Conservation (phyloP, 1,284 basidiomycete genomes). For the Volvariella volvacea region DNA sequence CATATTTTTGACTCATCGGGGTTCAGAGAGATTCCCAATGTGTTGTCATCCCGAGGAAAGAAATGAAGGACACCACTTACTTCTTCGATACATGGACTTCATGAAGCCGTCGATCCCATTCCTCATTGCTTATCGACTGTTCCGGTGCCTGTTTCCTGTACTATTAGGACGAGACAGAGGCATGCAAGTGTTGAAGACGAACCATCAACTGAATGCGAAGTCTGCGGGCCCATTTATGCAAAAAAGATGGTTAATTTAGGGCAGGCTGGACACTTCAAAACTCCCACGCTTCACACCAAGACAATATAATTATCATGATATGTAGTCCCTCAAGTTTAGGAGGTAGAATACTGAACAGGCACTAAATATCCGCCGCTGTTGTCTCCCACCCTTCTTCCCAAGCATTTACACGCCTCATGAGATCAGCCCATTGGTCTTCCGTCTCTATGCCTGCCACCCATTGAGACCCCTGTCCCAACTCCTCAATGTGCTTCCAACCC, state of each 20-base stretch:
- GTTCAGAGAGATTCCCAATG: conserved; percentile 90
- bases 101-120: conserved; percentile 71
- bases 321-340: no score
- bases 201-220: conserved; percentile 23
- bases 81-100: conserved; percentile 71
- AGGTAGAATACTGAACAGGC: no score
- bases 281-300: no score
- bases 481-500: no score
- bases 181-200: conserved; percentile 11
- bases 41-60: conserved; percentile 42
- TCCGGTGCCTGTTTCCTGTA: conserved; percentile 32
- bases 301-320: no score
- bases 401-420: no score
- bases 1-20: conserved; percentile 58
- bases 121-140: conserved; percentile 55
- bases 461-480: no score
- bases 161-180: no score
- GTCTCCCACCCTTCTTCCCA: no score
- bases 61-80: conserved; percentile 42
- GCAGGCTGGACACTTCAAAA: conserved; percentile 18
- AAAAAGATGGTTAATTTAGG: conserved; percentile 22
- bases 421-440: no score
- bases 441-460: no score
- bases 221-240: conserved; percentile 21
- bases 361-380: no score